Evolutionary conservation across 768 basidiomycete species (phyloP), one percentile per base, ranked within the genome.

Genomic region (Auriscalpium orientale): DNA sequence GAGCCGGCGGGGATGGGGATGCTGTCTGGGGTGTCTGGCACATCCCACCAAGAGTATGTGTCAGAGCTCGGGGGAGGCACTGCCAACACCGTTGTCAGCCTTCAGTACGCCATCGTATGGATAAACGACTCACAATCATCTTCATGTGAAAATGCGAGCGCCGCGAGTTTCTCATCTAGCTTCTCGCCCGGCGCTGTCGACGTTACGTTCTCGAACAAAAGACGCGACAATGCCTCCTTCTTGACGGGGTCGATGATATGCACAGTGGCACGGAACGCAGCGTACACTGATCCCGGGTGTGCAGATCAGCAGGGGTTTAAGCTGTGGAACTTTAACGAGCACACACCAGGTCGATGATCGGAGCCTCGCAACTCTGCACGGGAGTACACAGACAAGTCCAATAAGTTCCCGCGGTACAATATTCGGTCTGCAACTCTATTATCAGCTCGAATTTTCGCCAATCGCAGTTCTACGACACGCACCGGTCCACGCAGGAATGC

Each of bases 401-500:
- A 76, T 36, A 76, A 73, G 36, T 66, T 66, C 10, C 95, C 95
- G 58, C 81, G 82, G 73, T 87, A 95, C 56, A 99, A 68, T 8
- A 99, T 83, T n/a, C 97, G 90, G 74, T 99, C 97, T 93, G 65
- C n/a, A 33, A 15, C 44, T 36, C 35, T 40, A 53, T 8, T 43
- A 16, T 36, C 49, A 46, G 13, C 46, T 40, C 40, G 51, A 46
- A 13, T n/a, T 64, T 53, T 68, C 47, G 55, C 58, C 43, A 22
- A 36, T 44, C 36, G 34, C 55, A 37, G 15, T 33, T n/a, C 40
- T 35, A 44, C 34, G 37, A 33, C 34, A 60, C 79, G 57, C 55
- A 93, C 93, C 93, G 64, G 95, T 98, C 95, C 95, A 98, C 16
- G 95, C 92, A 6, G 97, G 97, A 66, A 97, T 87, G 22, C 97